Percentiles rank a stretch among this genome's conserved stretches.
Evolutionary conservation across 2,329 filamentous ascomycete species (phyloP).

Genomic region (Penicillium sp.): DNA sequence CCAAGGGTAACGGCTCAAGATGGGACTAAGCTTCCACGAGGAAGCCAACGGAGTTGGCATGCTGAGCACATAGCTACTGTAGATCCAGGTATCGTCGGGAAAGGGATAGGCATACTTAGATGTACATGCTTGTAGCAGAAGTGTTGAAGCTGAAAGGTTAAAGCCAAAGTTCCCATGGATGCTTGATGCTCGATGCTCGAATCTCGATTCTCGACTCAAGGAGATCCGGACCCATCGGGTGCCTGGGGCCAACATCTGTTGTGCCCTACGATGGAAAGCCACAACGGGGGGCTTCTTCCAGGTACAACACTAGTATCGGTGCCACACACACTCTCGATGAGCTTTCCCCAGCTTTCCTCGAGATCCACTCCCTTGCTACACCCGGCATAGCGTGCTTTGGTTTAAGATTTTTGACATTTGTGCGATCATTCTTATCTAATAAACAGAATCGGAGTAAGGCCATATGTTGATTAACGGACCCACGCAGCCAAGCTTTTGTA

Average conservation of each 20-base stretch:
- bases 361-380: constrained; percentile 18
- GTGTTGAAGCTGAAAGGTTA: not conserved
- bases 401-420: not conserved
- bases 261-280: not conserved
- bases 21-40: not conserved
- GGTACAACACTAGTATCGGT: not conserved
- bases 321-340: constrained; percentile 6
- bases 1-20: not conserved
- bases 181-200: not conserved
- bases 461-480: not conserved
- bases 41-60: not conserved
- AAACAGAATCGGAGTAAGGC: not conserved
- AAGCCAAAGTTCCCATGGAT: not conserved
- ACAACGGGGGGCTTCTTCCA: not conserved
- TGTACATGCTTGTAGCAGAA: not conserved
- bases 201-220: not conserved
- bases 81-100: not conserved
- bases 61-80: not conserved
- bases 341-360: constrained; percentile 18
- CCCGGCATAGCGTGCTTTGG: constrained; percentile 16
- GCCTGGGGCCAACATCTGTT: not conserved
- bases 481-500: not conserved
- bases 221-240: not conserved
- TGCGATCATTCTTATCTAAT: not conserved
- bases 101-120: constrained; percentile 1